Evolutionary conservation across 345 rosid genomes (phyloP).

Genomic region (Hypericum perforatum): DNA sequence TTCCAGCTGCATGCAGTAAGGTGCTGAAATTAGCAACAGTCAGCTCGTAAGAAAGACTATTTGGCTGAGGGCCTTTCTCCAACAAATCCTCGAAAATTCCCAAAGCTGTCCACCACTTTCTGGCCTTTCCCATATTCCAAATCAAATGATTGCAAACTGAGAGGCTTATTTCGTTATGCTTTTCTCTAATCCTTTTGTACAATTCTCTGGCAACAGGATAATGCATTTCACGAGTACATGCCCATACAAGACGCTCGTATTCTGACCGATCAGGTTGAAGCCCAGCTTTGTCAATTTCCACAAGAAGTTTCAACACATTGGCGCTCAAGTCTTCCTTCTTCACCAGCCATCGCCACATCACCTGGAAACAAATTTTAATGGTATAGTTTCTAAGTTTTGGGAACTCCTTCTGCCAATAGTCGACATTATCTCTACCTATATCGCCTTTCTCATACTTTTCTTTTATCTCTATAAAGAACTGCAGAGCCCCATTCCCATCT

Average conservation of each 20-base stretch:
- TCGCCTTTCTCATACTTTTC: constrained; percentile 52
- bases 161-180: constrained; percentile 44
- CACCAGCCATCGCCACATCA: constrained; percentile 79
- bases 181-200: constrained; percentile 61
- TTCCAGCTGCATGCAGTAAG: constrained; percentile 63
- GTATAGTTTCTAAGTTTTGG: constrained; percentile 55
- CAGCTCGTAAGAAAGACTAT: constrained; percentile 60
- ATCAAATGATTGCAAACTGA: constrained; percentile 93
- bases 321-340: constrained; percentile 37
- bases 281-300: constrained; percentile 53
- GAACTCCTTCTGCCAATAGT: constrained; percentile 57
- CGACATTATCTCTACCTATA: constrained; percentile 28
- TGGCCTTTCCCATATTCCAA: constrained; percentile 92
- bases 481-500: constrained; percentile 70
- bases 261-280: constrained; percentile 49
- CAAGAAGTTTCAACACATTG: constrained; percentile 53
- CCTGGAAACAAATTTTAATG: constrained; percentile 66
- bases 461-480: constrained; percentile 51
- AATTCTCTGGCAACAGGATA: constrained; percentile 59
- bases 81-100: constrained; percentile 88
- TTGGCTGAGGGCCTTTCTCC: constrained; percentile 77
- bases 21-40: constrained; percentile 64
- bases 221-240: constrained; percentile 78
- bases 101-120: constrained; percentile 96
- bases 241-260: constrained; percentile 81